Evolutionary conservation across 2,329 filamentous ascomycete species (phyloP).

Genomic region (Fusarium heterosporum): DNA sequence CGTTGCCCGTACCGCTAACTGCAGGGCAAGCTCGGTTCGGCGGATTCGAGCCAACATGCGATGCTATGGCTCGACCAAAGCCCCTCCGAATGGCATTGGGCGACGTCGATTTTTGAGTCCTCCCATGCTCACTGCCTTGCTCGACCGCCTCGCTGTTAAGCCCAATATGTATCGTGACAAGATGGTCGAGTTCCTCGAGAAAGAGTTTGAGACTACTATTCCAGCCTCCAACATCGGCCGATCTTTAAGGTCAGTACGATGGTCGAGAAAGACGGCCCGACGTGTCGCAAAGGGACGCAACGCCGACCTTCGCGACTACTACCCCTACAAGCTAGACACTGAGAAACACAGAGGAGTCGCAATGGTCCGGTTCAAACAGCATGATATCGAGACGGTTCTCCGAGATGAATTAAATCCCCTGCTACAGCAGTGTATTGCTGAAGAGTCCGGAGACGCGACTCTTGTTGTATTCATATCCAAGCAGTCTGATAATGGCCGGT

Average conservation of each 20-base stretch:
- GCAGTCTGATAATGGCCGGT: too few species aligned
- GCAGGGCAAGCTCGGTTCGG: background rate
- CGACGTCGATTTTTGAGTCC: conserved; percentile 3
- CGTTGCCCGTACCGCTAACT: conserved; percentile 1
- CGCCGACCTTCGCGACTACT: conserved; percentile 10
- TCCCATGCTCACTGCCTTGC: conserved; percentile 6
- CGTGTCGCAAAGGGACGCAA: conserved; percentile 4
- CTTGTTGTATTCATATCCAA: too few species aligned
- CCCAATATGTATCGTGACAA: conserved; percentile 5
- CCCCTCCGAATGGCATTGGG: background rate
- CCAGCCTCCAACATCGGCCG: conserved; percentile 1
- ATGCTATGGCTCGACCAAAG: conserved; percentile 5
- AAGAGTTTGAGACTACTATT: conserved; percentile 10
- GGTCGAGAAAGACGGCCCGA: conserved; percentile 3
- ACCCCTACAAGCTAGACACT: conserved; percentile 11
- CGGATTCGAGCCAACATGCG: conserved; percentile 3
- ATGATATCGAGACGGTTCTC: too few species aligned
- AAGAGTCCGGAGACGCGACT: too few species aligned
- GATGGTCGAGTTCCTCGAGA: conserved; percentile 3
- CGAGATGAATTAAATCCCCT: too few species aligned
- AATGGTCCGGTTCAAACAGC: too few species aligned
- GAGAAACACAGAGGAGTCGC: too few species aligned
- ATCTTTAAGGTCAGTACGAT: conserved; percentile 1
- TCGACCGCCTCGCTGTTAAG: conserved; percentile 1
- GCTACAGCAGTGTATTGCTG: too few species aligned